Percentiles rank a stretch among this genome's conserved stretches.
These are phyloP conservation scores for Salix viminalis DNA, from an alignment of 345 rosid species.

Conservation along the genomic window DNA sequence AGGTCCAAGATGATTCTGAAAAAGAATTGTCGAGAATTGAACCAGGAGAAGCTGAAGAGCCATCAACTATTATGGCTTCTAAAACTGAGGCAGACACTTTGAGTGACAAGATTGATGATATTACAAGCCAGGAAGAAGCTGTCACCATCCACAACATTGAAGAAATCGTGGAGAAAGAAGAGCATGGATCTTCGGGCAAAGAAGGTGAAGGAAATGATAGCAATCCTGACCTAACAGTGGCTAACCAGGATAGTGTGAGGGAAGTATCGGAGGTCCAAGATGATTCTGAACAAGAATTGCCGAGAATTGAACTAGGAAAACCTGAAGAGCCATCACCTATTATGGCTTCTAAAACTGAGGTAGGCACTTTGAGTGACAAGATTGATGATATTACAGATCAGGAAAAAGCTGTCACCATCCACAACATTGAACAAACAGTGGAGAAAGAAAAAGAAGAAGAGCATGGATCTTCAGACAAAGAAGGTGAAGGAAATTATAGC, in stretches of 20 bases:
- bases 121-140: neutral
- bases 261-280: neutral
- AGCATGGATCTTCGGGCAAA: neutral
- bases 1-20: too few species aligned
- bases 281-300: neutral
- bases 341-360: slow-evolving; percentile 1
- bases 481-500: neutral
- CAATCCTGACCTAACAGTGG: neutral
- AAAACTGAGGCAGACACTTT: neutral
- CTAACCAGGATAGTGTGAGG: neutral
- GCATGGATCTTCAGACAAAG: neutral
- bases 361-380: neutral
- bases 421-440: slow-evolving; percentile 3
- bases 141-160: slow-evolving; percentile 7
- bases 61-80: neutral
- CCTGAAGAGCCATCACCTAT: neutral
- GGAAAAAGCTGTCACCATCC: slow-evolving; percentile 4
- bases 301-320: neutral
- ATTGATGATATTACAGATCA: neutral
- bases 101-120: neutral
- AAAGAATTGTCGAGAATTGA: neutral
- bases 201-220: neutral
- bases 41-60: slow-evolving; percentile 3
- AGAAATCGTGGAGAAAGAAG: slow-evolving; percentile 1
- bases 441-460: neutral